Base-by-base conservation (phyloP, 2,329 filamentous ascomycete genomes). In the Diaporthe aspalathi region DNA sequence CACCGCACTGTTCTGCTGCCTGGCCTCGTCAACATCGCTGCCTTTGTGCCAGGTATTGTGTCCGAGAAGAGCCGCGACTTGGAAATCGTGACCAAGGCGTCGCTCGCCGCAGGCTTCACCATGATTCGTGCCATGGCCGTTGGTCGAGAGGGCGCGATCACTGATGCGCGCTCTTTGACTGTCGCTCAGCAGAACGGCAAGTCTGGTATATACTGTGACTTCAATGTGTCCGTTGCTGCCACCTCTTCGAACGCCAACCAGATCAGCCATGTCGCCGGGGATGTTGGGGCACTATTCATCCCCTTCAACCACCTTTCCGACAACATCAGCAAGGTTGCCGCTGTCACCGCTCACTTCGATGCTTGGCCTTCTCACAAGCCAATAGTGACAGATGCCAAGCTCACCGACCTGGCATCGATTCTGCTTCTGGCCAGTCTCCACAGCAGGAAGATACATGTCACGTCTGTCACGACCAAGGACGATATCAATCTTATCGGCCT, bases 321-420 rank as follows among this genome's bases (percentile, higher is more conserved):
- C 76, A 95, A 94, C 80, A 94, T 95, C 80, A 94, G 90, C 87
- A 94, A 94, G 84, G 93, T 94, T 56, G 92, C 93, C 24, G 90
- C 92, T 12, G 92, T 94, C 73, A 93, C 92, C 67, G 89, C 91
- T 72, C 93, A 95, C 83, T 95, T 95, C 77, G 91, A 91, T 73
- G 87, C 90, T 29, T 95, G 93, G 93, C 93, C 93, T 45, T 84
- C 86, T 5, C 91, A 90, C 84, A 95, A 95, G 84, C 92, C 93
- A 63, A 93, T 95, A 76, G 85, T 95, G 77, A 95, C 93, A 0
- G 93, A 95, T 81, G 93, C 93, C 66, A 94, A 93, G 84, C 89
- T 91, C 70, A 94, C 92, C 1, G 93, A 95, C 77, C 86, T 95
- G 72, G 93, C 93, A n/a, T 94, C 93, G 0, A 92, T 95, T 74